Evolutionary conservation across 257 asterid genomes (phyloP).

Genomic region (Verbena officinalis): DNA sequence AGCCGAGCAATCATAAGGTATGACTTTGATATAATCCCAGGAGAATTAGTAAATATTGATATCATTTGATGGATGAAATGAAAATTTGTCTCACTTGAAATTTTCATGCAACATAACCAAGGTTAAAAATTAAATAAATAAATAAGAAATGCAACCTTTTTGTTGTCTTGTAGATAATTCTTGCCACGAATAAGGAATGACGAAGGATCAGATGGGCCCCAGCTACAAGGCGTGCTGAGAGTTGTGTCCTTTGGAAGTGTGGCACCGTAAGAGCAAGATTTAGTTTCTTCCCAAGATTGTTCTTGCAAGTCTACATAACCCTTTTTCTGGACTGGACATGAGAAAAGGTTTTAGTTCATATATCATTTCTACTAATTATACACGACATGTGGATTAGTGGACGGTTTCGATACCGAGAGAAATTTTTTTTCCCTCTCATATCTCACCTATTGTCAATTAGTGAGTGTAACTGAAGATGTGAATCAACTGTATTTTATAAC

Average conservation of each 20-base stretch:
- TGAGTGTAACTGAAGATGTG: too few relatives aligned
- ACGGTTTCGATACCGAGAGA: too few relatives aligned
- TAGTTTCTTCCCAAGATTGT: constrained; percentile 50
- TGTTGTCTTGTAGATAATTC: constrained; percentile 61
- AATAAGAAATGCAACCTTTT: constrained; percentile 50
- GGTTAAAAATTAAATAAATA: neutral
- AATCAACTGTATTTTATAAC: too few relatives aligned
- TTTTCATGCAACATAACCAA: neutral
- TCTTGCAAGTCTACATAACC: constrained; percentile 75
- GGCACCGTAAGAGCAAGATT: constrained; percentile 52
- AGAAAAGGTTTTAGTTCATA: constrained; percentile 14
- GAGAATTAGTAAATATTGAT: neutral
- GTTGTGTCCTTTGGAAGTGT: constrained; percentile 74
- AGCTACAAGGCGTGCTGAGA: constrained; percentile 61
- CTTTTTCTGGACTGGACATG: constrained; percentile 64
- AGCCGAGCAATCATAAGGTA: neutral
- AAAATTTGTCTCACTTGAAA: neutral
- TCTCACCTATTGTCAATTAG: too few relatives aligned
- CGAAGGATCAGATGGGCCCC: constrained; percentile 74
- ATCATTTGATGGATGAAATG: neutral
- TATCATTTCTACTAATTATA: constrained; percentile 7
- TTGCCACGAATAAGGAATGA: constrained; percentile 77
- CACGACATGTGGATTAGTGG: too few relatives aligned
- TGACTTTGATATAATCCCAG: neutral
- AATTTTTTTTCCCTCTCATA: too few relatives aligned